These are phyloP conservation scores for Psilocybe tampanensis DNA, from an alignment of 768 basidiomycete genomes.

Conservation along the genomic window DNA sequence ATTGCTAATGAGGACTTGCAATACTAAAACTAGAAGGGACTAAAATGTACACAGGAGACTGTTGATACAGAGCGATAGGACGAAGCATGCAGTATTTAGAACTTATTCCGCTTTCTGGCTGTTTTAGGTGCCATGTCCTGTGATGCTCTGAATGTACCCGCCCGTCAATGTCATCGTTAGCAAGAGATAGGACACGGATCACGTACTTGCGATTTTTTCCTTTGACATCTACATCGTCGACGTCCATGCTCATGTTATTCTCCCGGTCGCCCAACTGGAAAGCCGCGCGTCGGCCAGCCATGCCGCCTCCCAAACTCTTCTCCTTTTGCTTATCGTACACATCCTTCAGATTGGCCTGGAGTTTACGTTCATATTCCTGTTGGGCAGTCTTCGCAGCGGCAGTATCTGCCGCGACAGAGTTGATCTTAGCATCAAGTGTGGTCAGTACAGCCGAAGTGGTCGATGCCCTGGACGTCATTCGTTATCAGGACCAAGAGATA, in stretches of 20 bases:
- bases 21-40: background rate
- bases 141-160: slow-evolving; percentile 30
- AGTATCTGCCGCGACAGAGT: slow-evolving; percentile 48
- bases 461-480: slow-evolving; percentile 51
- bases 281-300: slow-evolving; percentile 24
- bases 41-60: background rate
- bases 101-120: slow-evolving; percentile 60
- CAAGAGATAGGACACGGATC: background rate
- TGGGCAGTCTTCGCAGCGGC: slow-evolving; percentile 41
- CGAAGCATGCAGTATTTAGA: slow-evolving; percentile 25
- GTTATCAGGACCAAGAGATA: slow-evolving; percentile 1
- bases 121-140: slow-evolving; percentile 49
- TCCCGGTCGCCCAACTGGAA: slow-evolving; percentile 29
- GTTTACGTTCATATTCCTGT: slow-evolving; percentile 55
- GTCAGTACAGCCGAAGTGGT: slow-evolving; percentile 72
- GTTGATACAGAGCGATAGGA: background rate
- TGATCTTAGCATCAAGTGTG: slow-evolving; percentile 74
- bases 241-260: slow-evolving; percentile 56
- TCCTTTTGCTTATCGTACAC: slow-evolving; percentile 68
- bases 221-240: slow-evolving; percentile 61
- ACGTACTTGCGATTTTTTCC: slow-evolving; percentile 68
- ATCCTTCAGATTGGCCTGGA: slow-evolving; percentile 60
- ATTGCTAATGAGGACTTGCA: background rate
- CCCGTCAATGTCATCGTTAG: slow-evolving; percentile 3
- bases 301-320: slow-evolving; percentile 38